Evolutionary conservation across 495 filamentous ascomycete species (phyloP).

Genomic region (Bacidia rubella): DNA sequence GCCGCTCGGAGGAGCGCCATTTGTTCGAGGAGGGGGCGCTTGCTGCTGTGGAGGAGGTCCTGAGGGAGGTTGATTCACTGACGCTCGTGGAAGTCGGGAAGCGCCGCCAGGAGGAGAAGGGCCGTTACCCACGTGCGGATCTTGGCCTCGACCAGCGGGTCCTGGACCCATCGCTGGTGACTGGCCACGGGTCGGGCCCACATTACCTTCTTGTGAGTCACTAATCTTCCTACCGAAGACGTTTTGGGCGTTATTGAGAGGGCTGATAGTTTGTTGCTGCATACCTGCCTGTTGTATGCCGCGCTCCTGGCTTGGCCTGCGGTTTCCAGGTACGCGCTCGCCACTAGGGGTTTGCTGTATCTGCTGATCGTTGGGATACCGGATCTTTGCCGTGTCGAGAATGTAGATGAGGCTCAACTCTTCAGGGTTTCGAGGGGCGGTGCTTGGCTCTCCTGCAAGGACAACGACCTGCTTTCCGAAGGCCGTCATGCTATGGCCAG

Average conservation of each 20-base stretch:
- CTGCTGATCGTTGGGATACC: slow-evolving; percentile 74
- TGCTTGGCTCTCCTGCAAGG: slow-evolving; percentile 86
- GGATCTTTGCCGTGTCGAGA: slow-evolving; percentile 87
- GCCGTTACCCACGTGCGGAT: slow-evolving; percentile 17
- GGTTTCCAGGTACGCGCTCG: slow-evolving; percentile 23
- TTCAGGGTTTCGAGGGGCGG: slow-evolving; percentile 58
- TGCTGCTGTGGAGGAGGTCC: slow-evolving; percentile 82
- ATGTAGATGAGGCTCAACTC: slow-evolving; percentile 86
- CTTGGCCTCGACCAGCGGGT: slow-evolving; percentile 12
- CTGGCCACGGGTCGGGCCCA: slow-evolving; percentile 23
- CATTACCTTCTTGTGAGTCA: slow-evolving; percentile 41
- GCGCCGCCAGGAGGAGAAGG: slow-evolving; percentile 26
- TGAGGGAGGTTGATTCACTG: slow-evolving; percentile 46
- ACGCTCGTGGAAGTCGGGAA: slow-evolving; percentile 57
- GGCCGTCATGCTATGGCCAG: slow-evolving; percentile 94
- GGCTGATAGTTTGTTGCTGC: slow-evolving; percentile 29
- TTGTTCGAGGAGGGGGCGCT: slow-evolving; percentile 59
- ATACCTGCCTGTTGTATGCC: slow-evolving; percentile 16
- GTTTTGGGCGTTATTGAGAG: slow-evolving; percentile 49
- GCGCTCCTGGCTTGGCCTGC: slow-evolving; percentile 29
- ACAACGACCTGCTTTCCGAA: slow-evolving; percentile 86
- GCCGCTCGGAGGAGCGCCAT: slow-evolving; percentile 30
- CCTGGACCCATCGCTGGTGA: slow-evolving; percentile 24
- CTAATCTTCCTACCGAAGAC: slow-evolving; percentile 35
- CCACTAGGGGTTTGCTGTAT: slow-evolving; percentile 26